Evolutionary conservation across 352 stramenopile genomes (phyloP).

Genomic region (Globisporangium spiculum): DNA sequence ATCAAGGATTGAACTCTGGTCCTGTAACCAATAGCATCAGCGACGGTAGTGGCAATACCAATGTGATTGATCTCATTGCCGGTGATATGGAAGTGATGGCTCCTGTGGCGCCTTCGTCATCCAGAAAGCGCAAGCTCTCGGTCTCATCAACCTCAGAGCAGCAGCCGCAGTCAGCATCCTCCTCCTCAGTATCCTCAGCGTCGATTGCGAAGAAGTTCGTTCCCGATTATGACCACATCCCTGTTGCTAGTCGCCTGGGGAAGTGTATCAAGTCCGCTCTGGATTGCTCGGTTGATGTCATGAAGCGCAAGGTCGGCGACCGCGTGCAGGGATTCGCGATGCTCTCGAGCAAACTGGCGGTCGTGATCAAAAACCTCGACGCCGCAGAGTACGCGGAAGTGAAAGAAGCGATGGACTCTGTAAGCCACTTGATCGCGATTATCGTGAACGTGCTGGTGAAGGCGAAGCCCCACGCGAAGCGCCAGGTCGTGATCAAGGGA

Average conservation of each 20-base stretch:
- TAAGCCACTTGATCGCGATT: constrained; percentile 5
- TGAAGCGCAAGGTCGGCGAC: constrained; percentile 17
- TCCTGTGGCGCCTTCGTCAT: not conserved
- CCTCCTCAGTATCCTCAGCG: not conserved
- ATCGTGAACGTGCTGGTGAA: constrained; percentile 16
- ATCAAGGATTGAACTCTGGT: not conserved
- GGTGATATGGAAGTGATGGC: not conserved
- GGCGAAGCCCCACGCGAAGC: constrained; percentile 15
- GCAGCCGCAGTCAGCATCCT: not conserved
- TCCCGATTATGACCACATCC: constrained; percentile 9
- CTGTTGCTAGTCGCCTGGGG: not conserved
- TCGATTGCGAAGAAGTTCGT: constrained; percentile 16
- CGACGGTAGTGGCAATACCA: not conserved
- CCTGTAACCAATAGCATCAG: not conserved
- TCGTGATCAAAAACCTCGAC: constrained; percentile 16
- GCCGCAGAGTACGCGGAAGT: constrained; percentile 1
- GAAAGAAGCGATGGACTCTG: constrained; percentile 13
- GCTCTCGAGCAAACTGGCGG: constrained; percentile 7
- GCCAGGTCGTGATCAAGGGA: constrained; percentile 7
- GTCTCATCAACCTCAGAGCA: constrained; percentile 11
- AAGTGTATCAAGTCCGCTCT: constrained; percentile 13
- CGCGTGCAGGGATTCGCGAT: constrained; percentile 14
- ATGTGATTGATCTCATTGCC: constrained; percentile 14
- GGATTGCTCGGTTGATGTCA: constrained; percentile 10
- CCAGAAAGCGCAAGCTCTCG: constrained; percentile 16